Base-by-base conservation (phyloP, 2,329 filamentous ascomycete genomes). In the Alternaria ethzedia region DNA sequence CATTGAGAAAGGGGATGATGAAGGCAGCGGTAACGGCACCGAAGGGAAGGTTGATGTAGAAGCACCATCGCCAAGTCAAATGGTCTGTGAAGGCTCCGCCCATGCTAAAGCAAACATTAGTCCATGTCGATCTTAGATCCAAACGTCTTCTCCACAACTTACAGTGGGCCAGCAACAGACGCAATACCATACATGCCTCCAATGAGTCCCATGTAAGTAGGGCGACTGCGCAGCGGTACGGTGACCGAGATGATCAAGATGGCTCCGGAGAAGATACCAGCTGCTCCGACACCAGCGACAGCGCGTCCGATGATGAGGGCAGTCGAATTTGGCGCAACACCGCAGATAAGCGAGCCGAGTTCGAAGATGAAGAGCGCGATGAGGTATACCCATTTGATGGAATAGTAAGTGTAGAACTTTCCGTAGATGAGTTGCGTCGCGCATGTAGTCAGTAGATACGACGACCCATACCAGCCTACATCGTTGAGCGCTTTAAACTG, bases 241-340 rank as follows among this genome's bases (percentile, higher is more conserved):
- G 79, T 82, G 61, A 76, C 79, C 17, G 80, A 77, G 21, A 86
- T 77, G 64, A 85, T 85, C 43, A 83, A 74, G 49, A 84, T 82
- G 25, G 83, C 84, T 47, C 84, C 85, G 21, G 74, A 77, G 70
- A 83, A 85, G 63, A 87, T 82, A 23, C 85, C 85, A 28, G 84
- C 84, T 13, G 80, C 79, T 5, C 85, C 85, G 0, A 86, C 69
- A 57, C 85, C 85, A 26, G 84, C 80, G 49, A 87, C 75, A 0
- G 83, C 84, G 59, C 85, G 80, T 10, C 85, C 85, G 45, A 86
- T 75, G 68, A 87, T 86, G 32, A 87, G 73, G 15, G 84, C 81
- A 3, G 72, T 80, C 6, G 82, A 84, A 66, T 81, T 84, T 12
- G 84, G 84, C 8, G 85, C 84, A 26, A 82, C 79, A 67, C 82